phyloP scores from a whole-genome alignment of 1,284 basidiomycete genomes.

The Melampsora larici-populina region DNA sequence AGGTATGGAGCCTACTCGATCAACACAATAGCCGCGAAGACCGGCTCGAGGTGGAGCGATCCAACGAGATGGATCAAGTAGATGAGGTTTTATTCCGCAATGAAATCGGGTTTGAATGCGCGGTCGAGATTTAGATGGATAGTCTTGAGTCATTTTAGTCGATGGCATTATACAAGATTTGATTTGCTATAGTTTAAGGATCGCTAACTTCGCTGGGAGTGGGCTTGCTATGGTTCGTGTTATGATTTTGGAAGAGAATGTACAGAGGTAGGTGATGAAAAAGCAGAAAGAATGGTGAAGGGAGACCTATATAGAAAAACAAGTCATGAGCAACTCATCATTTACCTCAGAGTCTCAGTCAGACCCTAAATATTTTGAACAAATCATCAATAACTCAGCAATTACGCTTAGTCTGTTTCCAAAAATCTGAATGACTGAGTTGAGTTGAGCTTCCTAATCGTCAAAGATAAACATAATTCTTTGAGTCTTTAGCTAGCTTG shows the following conservation, averaged over 20 bases:
- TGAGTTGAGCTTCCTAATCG: not conserved
- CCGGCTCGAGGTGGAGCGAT: not conserved
- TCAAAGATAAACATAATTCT: not conserved
- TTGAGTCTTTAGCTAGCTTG: not conserved
- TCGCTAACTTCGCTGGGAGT: not conserved
- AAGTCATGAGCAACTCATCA: not conserved
- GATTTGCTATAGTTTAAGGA: not conserved
- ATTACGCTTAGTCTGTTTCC: too few species aligned
- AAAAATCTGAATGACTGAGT: not conserved
- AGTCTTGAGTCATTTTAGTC: not conserved
- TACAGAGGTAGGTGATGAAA: not conserved
- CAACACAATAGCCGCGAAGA: not conserved
- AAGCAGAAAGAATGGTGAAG: not conserved
- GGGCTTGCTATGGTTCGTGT: not conserved
- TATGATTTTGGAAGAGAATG: not conserved
- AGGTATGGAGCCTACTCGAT: not conserved
- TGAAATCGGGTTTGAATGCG: conserved; percentile 9
- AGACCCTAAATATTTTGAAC: too few species aligned
- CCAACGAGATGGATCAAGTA: not conserved
- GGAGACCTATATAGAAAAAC: not conserved
- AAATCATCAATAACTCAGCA: too few species aligned
- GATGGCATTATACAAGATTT: not conserved
- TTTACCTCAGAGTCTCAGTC: too few species aligned
- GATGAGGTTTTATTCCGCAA: not conserved
- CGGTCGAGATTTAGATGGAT: not conserved